Conservation (phyloP, 1,284 basidiomycete species). For the Schizopora paradoxa region DNA sequence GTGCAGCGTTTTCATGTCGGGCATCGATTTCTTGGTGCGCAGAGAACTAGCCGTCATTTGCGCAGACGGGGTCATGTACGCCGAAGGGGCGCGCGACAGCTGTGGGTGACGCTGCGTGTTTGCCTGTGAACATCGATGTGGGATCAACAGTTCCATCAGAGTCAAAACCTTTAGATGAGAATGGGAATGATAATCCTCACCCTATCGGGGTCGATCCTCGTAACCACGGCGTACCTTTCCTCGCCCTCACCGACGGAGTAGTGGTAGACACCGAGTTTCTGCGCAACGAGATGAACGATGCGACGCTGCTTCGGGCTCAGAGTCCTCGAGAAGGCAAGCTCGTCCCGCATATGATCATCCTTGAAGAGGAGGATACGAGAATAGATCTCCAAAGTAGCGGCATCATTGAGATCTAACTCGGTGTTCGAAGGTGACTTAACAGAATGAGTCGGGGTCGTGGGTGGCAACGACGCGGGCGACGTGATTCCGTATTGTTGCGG, state of each 20-base stretch:
- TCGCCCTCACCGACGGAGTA: conserved; percentile 92
- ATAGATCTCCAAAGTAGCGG: conserved; percentile 93
- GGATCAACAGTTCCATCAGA: conserved; percentile 6
- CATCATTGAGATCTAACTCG: conserved; percentile 93
- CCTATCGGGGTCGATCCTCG: conserved; percentile 74
- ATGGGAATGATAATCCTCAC: conserved; percentile 40
- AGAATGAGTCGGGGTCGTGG: conserved; percentile 53
- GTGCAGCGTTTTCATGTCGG: conserved; percentile 82
- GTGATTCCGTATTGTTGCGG: conserved; percentile 48
- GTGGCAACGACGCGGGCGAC: conserved; percentile 43
- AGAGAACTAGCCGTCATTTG: conserved; percentile 48
- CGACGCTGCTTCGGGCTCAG: conserved; percentile 83
- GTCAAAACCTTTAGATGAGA: conserved; percentile 7
- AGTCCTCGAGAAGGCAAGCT: conserved; percentile 89
- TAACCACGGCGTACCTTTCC: conserved; percentile 89
- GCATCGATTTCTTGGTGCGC: conserved; percentile 94
- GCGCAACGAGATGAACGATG: conserved; percentile 93
- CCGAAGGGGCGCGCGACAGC: conserved; percentile 71
- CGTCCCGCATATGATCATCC: conserved; percentile 96
- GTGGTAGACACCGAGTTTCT: conserved; percentile 93
- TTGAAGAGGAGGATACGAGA: conserved; percentile 96
- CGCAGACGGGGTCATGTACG: conserved; percentile 55
- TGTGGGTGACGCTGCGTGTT: conserved; percentile 49
- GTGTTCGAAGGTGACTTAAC: conserved; percentile 50
- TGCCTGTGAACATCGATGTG: conserved; percentile 23